Base-by-base conservation (phyloP, 2,329 filamentous ascomycete genomes). In the Sphaerulina musiva region DNA sequence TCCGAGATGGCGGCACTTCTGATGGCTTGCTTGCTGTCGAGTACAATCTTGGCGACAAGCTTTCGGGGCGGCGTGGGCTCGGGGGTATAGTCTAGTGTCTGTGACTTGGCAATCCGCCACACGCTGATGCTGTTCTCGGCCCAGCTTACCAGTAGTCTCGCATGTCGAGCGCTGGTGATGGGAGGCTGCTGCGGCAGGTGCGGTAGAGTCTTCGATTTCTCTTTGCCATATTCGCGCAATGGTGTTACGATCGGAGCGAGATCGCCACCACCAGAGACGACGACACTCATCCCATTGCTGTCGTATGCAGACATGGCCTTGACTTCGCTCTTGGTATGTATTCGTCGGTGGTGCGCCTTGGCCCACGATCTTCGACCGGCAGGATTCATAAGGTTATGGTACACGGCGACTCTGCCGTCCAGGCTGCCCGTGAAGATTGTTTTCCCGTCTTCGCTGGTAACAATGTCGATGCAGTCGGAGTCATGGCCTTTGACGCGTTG, bases 261-360 rank as follows among this genome's bases (percentile, higher is more conserved):
- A 71, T 97, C 93, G 31, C 72, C 76, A 88, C 90, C 93, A 80
- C 93, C 93, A 59, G 92, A 95, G 12, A 95, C 87, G 9, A 95
- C 78, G 52, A 97, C 83, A 66, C 89, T 97, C 66, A 95, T 81
- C 36, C 53, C 60, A 48, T 81, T 84, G 49, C 85, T 85, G 70
- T 98, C 93, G 60, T 92, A 97, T 0, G 88, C 84, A 34, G 90
- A 87, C 82, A 97, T 88, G 1, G 89, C 82, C 74, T 97, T 97
- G 65, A 97, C 90, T 73, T 98, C 93, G 70, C 97, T 91, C 44
- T 86, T 83, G 26, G 46, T 44, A 68, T 98, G 93, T 67, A 92
- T 91, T 66, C 89, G 80, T 61, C 88, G 81, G 67, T 95, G 89
- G 71, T 83, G 87, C n/a, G 89, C 79, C 70, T 93, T 92, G 55